Base-by-base conservation (phyloP, 257 asterid genomes). In the Solanum stenotomum region DNA sequence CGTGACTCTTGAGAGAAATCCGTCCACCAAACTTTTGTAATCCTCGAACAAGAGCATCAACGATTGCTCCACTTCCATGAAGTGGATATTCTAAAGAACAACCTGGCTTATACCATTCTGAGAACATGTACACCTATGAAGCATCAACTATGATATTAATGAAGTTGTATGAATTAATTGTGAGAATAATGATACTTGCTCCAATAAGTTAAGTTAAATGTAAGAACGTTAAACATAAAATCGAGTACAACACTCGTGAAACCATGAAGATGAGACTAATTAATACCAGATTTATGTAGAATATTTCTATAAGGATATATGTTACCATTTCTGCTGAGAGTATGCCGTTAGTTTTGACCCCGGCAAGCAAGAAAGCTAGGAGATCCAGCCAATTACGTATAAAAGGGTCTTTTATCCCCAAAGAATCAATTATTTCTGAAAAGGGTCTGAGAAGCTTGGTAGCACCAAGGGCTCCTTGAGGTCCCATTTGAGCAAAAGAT, bases 51-150 rank as follows among this genome's bases (percentile, higher is more conserved):
- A 97, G 99, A 85, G 98, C 98, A 86, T 94, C 97, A 87, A 97
- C 90, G 75, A 97, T 83, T 35, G 98, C 98, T 56, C 98, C 99
- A 89, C 96, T 93, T 90, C 98, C 99, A 70, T 92, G 95, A 87
- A 95, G 93, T 89, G 99, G 99, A 91, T 96, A 97, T 90, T 97
- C 98, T 77, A 97, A 89, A 89, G 94, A 85, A 90, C 98, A 92
- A 76, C 98, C 98, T 31, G 98, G 98, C 91, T 97, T 95, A 90
- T 96, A 97, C 99, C 99, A 97, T 90, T 97, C 98, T 20, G 98
- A 92, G 88, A 97, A 94, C 98, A 95, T 95, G 95, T 97, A 97
- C 87, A 97, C 92, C 99, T 95, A 93, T 85, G 87, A 90, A 89
- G 46, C 18, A 0, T 27, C 61, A 81, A 46, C 0, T 2, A 46